These are phyloP conservation scores for Cladosporium sp. DNA, from an alignment of 2,329 filamentous ascomycete species.

Conservation along the genomic window DNA sequence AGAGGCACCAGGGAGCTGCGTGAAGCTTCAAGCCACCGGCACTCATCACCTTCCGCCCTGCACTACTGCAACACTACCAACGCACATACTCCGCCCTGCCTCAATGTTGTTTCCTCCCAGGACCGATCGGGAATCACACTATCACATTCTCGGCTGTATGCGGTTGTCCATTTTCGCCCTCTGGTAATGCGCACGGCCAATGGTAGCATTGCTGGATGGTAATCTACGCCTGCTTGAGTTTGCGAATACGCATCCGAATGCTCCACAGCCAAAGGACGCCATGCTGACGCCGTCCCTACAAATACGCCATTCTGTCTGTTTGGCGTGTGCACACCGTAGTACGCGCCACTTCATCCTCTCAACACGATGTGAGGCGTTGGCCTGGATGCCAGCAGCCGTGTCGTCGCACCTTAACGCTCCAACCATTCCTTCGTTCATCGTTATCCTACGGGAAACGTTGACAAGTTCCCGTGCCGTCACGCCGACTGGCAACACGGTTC, in stretches of 20 bases:
- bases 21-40: constrained; percentile 16
- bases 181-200: neutral
- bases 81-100: constrained; percentile 9
- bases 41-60: neutral
- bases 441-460: neutral
- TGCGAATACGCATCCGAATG: neutral
- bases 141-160: neutral
- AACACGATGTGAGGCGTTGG: constrained; percentile 1
- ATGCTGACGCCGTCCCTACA: neutral
- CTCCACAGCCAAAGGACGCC: neutral
- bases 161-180: neutral
- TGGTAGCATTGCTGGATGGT: neutral
- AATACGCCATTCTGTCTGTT: constrained; percentile 3
- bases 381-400: constrained; percentile 14
- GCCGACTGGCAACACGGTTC: neutral
- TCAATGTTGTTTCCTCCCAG: neutral
- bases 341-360: constrained; percentile 4
- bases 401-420: neutral
- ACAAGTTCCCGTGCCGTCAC: constrained; percentile 11
- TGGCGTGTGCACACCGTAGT: neutral
- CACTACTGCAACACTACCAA: constrained; percentile 1
- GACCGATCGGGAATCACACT: neutral
- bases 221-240: neutral
- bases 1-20: neutral
- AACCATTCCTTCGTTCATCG: constrained; percentile 3